Evolutionary conservation across 2,329 filamentous ascomycete genomes (phyloP).

Genomic region (Trichoderma sp.): DNA sequence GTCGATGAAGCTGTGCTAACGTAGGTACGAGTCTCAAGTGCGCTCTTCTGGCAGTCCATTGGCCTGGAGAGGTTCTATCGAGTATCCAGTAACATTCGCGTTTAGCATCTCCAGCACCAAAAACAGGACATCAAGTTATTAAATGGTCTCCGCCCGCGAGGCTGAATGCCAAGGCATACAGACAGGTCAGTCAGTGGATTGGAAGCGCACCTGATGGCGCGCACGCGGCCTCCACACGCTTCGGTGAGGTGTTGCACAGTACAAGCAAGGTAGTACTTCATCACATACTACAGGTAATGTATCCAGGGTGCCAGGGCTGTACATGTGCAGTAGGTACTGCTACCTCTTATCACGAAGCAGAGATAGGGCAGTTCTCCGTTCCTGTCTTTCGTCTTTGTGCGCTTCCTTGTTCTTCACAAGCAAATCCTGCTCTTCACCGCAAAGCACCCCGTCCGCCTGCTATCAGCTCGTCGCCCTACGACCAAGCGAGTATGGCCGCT

Average conservation of each 20-base stretch:
- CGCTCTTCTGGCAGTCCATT: neutral
- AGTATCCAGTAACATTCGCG: neutral
- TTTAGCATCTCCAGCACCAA: too few relatives aligned
- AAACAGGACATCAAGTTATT: neutral
- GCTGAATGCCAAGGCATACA: constrained; percentile 13
- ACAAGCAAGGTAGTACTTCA: neutral
- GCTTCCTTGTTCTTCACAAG: too few relatives aligned
- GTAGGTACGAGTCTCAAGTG: neutral
- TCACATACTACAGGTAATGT: too few relatives aligned
- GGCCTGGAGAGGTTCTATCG: neutral
- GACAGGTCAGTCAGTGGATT: too few relatives aligned
- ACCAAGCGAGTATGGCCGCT: neutral
- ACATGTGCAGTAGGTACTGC: neutral
- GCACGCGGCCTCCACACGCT: neutral
- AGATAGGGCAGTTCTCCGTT: too few relatives aligned
- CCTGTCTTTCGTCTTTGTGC: too few relatives aligned
- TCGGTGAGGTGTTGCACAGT: neutral
- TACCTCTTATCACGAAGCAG: neutral
- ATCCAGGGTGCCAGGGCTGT: too few relatives aligned
- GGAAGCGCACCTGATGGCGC: neutral
- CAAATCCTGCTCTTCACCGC: neutral
- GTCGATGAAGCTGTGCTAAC: neutral
- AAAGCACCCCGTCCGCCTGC: neutral
- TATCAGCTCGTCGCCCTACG: neutral
- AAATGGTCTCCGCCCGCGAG: neutral